phyloP scores from a whole-genome alignment of 352 stramenopile genomes.

The Pilasporangium apinafurcum region DNA sequence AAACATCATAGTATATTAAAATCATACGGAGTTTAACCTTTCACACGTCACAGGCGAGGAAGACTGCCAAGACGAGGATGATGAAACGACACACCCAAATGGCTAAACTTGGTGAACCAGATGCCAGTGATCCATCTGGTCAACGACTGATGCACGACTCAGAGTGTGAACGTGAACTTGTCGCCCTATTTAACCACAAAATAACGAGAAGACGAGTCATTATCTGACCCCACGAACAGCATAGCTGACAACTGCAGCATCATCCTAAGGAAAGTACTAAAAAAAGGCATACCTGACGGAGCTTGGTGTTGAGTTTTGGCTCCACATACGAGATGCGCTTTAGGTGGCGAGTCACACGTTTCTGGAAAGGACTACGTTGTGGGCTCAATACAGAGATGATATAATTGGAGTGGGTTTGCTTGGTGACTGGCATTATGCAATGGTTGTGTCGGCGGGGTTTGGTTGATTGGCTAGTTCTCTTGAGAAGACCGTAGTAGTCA shows the following conservation, averaged over 20 bases:
- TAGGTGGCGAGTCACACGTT: conserved; percentile 18
- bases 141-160: too few relatives aligned
- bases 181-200: conserved; percentile 53
- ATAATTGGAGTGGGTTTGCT: conserved; percentile 8
- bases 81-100: too few relatives aligned
- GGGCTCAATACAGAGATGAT: conserved; percentile 7
- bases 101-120: too few relatives aligned
- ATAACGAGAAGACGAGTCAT: too few relatives aligned
- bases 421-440: conserved; percentile 7
- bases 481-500: conserved; percentile 60
- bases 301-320: conserved; percentile 76
- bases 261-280: background rate
- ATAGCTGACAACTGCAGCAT: background rate
- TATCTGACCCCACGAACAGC: conserved; percentile 2
- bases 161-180: conserved; percentile 74
- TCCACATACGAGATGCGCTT: conserved; percentile 54
- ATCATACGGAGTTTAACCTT: too few relatives aligned
- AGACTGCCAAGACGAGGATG: too few relatives aligned
- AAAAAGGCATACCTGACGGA: conserved; percentile 47
- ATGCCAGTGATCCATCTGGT: too few relatives aligned
- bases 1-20: too few relatives aligned
- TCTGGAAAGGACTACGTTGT: conserved; percentile 11
- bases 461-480: conserved; percentile 10
- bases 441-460: conserved; percentile 7
- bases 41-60: too few relatives aligned